Conservation (phyloP, 805 yeast species). For the Myxozyma mucilagina region DNA sequence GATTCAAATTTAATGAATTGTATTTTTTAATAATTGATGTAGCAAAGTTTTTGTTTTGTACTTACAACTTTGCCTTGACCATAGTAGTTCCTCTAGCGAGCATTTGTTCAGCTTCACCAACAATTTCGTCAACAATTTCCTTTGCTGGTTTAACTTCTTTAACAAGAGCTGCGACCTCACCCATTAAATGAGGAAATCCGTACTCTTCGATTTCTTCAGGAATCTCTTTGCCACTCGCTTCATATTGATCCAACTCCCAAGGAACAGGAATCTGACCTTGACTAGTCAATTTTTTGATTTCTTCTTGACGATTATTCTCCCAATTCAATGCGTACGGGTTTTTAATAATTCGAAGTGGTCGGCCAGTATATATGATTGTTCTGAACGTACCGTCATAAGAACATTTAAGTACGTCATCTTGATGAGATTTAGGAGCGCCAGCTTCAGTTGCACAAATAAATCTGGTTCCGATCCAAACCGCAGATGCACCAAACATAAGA, state of each 20-base stretch:
- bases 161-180: conserved; percentile 35
- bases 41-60: background rate
- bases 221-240: conserved; percentile 27
- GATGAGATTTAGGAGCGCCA: conserved; percentile 35
- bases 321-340: conserved; percentile 34
- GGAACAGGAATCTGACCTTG: conserved; percentile 34
- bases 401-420: conserved; percentile 31
- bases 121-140: conserved; percentile 34
- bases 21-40: background rate
- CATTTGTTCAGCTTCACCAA: conserved; percentile 32
- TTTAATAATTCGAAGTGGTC: conserved; percentile 34
- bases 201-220: conserved; percentile 32
- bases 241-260: conserved; percentile 32
- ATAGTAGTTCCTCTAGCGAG: conserved; percentile 5
- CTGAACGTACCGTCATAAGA: conserved; percentile 33
- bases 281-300: conserved; percentile 30
- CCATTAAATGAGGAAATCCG: conserved; percentile 34
- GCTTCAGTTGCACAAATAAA: conserved; percentile 36
- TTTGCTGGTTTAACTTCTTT: conserved; percentile 34
- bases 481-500: conserved; percentile 32
- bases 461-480: conserved; percentile 38
- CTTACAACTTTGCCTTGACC: conserved; percentile 22
- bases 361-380: conserved; percentile 35
- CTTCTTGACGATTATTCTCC: conserved; percentile 34
- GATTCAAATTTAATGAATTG: background rate